A percentile compares a stretch with the other conserved stretches of the same genome.
Conservation (phyloP, 2,329 filamentous ascomycete genomes). For the Tolypocladium pustulatum region DNA sequence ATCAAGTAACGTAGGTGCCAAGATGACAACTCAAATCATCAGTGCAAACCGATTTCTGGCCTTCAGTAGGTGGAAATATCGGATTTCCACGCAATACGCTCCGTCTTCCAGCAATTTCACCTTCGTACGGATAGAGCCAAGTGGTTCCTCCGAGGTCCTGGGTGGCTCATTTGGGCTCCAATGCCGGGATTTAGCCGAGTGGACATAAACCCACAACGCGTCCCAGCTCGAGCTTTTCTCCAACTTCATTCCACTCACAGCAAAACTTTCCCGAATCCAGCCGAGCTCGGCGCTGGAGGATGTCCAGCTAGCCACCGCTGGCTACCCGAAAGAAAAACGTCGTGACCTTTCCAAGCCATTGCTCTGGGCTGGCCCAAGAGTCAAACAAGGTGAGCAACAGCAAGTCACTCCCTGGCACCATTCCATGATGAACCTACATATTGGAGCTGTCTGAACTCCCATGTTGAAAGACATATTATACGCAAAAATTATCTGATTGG, state of each 20-base stretch:
- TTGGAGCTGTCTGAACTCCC: constrained; percentile 69
- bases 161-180: background rate
- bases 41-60: background rate
- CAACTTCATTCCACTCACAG: background rate
- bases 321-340: background rate
- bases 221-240: background rate
- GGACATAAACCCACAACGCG: background rate
- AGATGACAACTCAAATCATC: too few species aligned
- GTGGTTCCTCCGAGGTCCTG: background rate
- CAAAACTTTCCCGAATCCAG: background rate
- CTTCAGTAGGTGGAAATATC: background rate
- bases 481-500: constrained; percentile 36
- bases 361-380: background rate
- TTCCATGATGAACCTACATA: constrained; percentile 42
- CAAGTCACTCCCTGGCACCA: background rate
- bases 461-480: constrained; percentile 53
- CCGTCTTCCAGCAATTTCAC: background rate
- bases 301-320: background rate
- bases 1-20: background rate
- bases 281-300: background rate
- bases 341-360: background rate
- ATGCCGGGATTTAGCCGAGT: background rate
- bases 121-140: too few species aligned
- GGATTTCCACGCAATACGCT: background rate
- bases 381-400: constrained; percentile 10